These are phyloP conservation scores for Leccinum proximum DNA, from an alignment of 1,284 basidiomycete species.

Conservation along the genomic window DNA sequence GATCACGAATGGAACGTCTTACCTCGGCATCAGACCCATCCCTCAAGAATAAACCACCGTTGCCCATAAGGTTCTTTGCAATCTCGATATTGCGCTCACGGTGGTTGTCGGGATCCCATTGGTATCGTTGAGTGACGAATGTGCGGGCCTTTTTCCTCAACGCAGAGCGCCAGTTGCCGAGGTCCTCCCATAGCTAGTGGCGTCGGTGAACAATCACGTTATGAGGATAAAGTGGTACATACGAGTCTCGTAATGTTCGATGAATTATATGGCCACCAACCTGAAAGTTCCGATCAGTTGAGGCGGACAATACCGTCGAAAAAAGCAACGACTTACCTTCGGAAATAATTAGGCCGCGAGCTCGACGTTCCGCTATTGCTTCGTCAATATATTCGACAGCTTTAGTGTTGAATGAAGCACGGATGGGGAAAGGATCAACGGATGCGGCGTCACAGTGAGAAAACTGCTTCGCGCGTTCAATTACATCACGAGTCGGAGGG, in stretches of 20 bases:
- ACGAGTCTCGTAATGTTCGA: neutral
- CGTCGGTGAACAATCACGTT: neutral
- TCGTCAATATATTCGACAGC: neutral
- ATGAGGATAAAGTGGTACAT: neutral
- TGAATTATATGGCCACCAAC: neutral
- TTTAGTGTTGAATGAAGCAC: neutral
- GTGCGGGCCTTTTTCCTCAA: neutral
- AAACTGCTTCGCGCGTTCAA: neutral
- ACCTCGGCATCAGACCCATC: neutral
- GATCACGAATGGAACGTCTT: neutral
- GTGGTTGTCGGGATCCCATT: too few species aligned
- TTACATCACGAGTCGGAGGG: neutral
- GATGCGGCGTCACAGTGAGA: neutral
- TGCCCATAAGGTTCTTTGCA: neutral
- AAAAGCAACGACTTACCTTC: neutral
- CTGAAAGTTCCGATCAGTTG: neutral
- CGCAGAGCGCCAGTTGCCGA: neutral
- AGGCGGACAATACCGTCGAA: neutral
- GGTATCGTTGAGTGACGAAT: neutral
- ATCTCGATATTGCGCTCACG: neutral
- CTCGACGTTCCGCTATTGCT: neutral
- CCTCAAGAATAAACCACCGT: neutral
- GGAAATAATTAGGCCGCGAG: neutral
- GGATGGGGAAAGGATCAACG: neutral
- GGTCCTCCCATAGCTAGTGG: neutral